Evolutionary conservation across 306 rosid species (phyloP).

Genomic region (Purshia tridentata): DNA sequence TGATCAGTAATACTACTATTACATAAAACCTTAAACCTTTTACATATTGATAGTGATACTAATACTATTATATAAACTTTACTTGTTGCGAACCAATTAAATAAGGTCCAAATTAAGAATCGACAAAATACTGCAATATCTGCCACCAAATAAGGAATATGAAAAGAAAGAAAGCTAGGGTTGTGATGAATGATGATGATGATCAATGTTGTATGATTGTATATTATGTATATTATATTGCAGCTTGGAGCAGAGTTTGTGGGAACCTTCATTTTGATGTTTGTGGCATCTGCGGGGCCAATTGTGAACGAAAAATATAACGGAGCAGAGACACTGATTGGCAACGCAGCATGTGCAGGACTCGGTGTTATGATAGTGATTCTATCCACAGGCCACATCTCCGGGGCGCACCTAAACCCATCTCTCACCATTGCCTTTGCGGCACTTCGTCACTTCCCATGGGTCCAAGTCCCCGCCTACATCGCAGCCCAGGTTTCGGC

Average conservation of each 20-base stretch:
- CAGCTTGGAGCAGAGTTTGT: slow-evolving; percentile 97
- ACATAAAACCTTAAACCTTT: too few relatives aligned
- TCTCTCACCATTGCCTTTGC: slow-evolving; percentile 93
- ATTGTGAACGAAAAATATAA: slow-evolving; percentile 83
- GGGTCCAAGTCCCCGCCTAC: slow-evolving; percentile 89
- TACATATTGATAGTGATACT: too few relatives aligned
- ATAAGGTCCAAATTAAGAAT: too few relatives aligned
- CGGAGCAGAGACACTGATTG: slow-evolving; percentile 64
- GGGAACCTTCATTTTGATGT: slow-evolving; percentile 86
- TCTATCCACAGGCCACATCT: slow-evolving; percentile 88
- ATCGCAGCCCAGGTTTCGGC: slow-evolving; percentile 74
- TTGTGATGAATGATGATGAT: neutral
- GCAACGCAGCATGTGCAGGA: slow-evolving; percentile 86
- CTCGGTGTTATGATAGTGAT: slow-evolving; percentile 80
- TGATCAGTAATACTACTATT: too few relatives aligned
- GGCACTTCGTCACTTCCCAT: slow-evolving; percentile 72
- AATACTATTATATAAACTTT: too few relatives aligned
- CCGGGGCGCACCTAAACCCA: slow-evolving; percentile 93
- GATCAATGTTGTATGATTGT: neutral
- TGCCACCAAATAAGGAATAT: too few relatives aligned
- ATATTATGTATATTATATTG: neutral
- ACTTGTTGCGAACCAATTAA: too few relatives aligned
- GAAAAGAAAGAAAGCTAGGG: neutral
- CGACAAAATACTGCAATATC: too few relatives aligned
- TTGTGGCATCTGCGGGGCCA: slow-evolving; percentile 85